phyloP scores from a whole-genome alignment of 1,284 basidiomycete genomes.

The Sphagnurus paluster region DNA sequence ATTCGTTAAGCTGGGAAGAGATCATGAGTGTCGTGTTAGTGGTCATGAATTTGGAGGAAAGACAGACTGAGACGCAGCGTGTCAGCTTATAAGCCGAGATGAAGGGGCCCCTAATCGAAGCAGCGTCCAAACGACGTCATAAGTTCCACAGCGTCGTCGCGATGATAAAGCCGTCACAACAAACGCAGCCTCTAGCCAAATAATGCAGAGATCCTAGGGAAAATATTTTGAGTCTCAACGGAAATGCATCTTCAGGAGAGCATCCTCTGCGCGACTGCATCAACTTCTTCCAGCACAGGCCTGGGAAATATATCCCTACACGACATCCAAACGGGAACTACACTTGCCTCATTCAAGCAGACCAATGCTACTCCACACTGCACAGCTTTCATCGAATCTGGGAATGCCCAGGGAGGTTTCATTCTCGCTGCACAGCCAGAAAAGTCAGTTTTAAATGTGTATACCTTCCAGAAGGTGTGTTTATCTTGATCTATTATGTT shows the following conservation, averaged over 20 bases:
- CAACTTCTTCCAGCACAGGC: constrained; percentile 47
- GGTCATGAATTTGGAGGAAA: not conserved
- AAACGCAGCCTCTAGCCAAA: too few relatives aligned
- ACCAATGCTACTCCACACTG: constrained; percentile 59
- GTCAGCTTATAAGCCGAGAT: not conserved
- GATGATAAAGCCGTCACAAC: too few relatives aligned
- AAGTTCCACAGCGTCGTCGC: too few relatives aligned
- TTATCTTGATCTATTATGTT: constrained; percentile 1
- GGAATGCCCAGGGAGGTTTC: constrained; percentile 70
- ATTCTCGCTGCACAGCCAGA: constrained; percentile 77
- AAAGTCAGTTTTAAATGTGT: constrained; percentile 79
- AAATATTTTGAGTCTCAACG: constrained; percentile 12
- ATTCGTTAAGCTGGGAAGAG: not conserved
- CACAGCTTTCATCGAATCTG: constrained; percentile 61
- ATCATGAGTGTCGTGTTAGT: constrained; percentile 2
- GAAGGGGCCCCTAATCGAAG: not conserved
- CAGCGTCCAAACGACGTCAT: too few relatives aligned
- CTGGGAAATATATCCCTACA: constrained; percentile 65
- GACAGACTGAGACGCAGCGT: not conserved
- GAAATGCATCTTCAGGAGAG: constrained; percentile 68
- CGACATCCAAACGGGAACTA: constrained; percentile 69
- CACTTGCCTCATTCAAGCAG: constrained; percentile 77
- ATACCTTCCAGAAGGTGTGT: constrained; percentile 78
- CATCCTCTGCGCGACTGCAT: constrained; percentile 60
- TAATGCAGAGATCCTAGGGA: too few relatives aligned